phyloP scores from a whole-genome alignment of 2,329 filamentous ascomycete genomes.

The Neofusicoccum parvum region DNA sequence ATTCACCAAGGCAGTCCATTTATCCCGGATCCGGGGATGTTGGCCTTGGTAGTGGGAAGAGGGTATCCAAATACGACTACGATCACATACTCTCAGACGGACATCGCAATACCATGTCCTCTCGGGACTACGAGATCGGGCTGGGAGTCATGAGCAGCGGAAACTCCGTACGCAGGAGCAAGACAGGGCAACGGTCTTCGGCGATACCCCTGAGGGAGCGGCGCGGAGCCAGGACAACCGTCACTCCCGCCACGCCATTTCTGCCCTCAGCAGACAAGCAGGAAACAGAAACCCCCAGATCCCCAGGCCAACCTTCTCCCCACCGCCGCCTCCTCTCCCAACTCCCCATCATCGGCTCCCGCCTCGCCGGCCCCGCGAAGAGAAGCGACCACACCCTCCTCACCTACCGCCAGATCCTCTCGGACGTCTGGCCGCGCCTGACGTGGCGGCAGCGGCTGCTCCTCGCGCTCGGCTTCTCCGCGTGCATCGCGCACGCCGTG shows the following conservation, averaged over 20 bases:
- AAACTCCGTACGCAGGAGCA: neutral
- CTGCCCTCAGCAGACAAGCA: neutral
- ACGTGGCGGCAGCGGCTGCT: slow-evolving; percentile 52
- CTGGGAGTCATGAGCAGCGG: neutral
- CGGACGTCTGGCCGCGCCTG: slow-evolving; percentile 71
- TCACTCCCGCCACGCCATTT: neutral
- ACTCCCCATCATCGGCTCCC: neutral
- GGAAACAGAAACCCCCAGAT: neutral
- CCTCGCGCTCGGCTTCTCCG: slow-evolving; percentile 62
- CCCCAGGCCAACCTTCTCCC: neutral
- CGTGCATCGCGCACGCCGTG: slow-evolving; percentile 65
- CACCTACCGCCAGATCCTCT: slow-evolving; percentile 59
- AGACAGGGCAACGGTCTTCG: neutral
- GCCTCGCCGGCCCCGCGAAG: too few species aligned
- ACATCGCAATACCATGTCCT: neutral
- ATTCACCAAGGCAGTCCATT: neutral
- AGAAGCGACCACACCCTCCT: slow-evolving; percentile 14
- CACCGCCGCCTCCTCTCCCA: neutral
- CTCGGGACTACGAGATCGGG: slow-evolving; percentile 5
- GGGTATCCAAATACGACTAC: neutral
- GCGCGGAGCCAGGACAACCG: neutral
- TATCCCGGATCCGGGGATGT: neutral
- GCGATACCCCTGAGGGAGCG: neutral
- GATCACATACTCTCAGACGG: neutral
- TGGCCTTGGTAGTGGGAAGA: neutral